Evolutionary conservation across 2,329 filamentous ascomycete genomes (phyloP).

Genomic region (Pochonia chlamydosporia): DNA sequence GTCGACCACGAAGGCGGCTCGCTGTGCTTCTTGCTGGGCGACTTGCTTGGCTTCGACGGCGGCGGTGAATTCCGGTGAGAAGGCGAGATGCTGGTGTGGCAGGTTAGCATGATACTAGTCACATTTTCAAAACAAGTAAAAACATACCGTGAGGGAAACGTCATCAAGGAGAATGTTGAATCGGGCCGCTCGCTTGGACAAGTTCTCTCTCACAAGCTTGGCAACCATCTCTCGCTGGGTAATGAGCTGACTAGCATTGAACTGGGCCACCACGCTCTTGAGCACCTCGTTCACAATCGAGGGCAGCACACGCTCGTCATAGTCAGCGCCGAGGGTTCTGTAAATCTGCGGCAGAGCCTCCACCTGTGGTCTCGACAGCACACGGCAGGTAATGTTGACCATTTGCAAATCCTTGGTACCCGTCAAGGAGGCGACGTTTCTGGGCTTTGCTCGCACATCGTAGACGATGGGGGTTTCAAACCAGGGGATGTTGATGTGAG

Average conservation of each 20-base stretch:
- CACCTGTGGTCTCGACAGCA: conserved; percentile 84
- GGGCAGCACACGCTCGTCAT: conserved; percentile 92
- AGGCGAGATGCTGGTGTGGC: conserved; percentile 59
- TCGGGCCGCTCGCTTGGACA: conserved; percentile 81
- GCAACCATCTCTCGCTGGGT: conserved; percentile 98
- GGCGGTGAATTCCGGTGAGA: conserved; percentile 68
- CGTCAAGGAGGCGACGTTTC: conserved; percentile 93
- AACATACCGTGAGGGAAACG: conserved; percentile 87
- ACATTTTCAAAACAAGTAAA: no score
- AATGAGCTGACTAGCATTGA: conserved; percentile 97
- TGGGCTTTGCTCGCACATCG: conserved; percentile 95
- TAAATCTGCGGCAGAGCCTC: conserved; percentile 94
- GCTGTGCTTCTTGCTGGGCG: conserved; percentile 87
- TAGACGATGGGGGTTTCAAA: conserved; percentile 95
- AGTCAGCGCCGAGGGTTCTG: conserved; percentile 89
- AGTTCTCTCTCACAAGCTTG: conserved; percentile 83
- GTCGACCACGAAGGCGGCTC: conserved; percentile 95
- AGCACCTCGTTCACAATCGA: conserved; percentile 98
- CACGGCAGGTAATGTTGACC: conserved; percentile 99
- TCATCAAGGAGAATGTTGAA: conserved; percentile 98
- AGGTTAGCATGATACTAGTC: background rate
- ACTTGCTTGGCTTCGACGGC: conserved; percentile 71
- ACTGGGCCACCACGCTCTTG: conserved; percentile 97
- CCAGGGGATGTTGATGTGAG: conserved; percentile 92
- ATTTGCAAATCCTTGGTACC: conserved; percentile 99